Evolutionary conservation across 306 rosid genomes (phyloP).

Genomic region (Dryas drummondii): DNA sequence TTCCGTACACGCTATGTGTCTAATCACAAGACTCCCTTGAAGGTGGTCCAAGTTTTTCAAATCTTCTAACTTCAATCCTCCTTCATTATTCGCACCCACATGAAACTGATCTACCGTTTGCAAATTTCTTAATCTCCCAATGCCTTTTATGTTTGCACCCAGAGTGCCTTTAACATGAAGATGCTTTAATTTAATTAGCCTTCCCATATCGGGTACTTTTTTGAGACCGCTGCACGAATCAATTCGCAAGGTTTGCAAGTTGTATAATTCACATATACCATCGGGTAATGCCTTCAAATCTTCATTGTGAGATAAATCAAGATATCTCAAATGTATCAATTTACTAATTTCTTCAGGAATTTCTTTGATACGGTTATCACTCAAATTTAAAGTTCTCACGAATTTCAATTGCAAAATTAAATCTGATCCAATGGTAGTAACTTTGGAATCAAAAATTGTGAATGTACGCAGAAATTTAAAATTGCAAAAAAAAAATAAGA

Average conservation of each 20-base stretch:
- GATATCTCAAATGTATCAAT: slow-evolving; percentile 24
- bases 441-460: not conserved
- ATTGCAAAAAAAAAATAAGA: no score
- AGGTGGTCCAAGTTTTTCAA: no score
- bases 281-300: slow-evolving; percentile 10
- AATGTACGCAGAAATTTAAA: slow-evolving; percentile 14
- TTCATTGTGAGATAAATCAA: not conserved
- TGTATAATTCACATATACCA: not conserved
- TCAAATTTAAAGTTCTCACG: slow-evolving; percentile 5
- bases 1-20: no score
- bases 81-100: no score
- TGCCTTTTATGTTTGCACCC: not conserved
- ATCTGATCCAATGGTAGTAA: not conserved
- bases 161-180: not conserved
- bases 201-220: slow-evolving; percentile 18
- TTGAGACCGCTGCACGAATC: not conserved
- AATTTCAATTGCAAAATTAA: not conserved
- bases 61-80: no score
- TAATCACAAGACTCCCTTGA: no score
- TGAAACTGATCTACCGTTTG: no score
- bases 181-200: slow-evolving; percentile 14
- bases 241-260: slow-evolving; percentile 13
- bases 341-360: not conserved
- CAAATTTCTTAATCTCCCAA: no score
- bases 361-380: not conserved